Conservation (phyloP, 345 rosid genomes). For the Hypericum androsaemum region DNA sequence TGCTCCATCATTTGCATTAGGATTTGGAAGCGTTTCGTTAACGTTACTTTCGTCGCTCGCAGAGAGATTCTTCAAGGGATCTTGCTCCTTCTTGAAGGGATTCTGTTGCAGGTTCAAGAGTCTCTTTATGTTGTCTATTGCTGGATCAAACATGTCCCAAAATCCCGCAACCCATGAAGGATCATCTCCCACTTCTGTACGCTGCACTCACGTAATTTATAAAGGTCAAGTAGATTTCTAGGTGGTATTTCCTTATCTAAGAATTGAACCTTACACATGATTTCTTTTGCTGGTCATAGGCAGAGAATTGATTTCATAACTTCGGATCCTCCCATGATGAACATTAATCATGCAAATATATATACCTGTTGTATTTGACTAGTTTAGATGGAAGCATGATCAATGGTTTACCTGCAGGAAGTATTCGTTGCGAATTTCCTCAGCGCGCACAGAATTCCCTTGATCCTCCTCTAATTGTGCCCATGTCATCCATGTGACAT, state of each 20-base stretch:
- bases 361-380: too few relatives aligned
- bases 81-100: slow-evolving; percentile 22
- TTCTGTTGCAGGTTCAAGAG: slow-evolving; percentile 60
- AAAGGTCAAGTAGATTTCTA: too few relatives aligned
- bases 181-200: slow-evolving; percentile 88
- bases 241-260: not conserved
- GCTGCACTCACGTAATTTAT: slow-evolving; percentile 28
- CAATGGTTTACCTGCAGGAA: slow-evolving; percentile 68
- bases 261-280: not conserved
- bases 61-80: slow-evolving; percentile 19
- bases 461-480: slow-evolving; percentile 91
- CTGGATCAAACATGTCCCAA: slow-evolving; percentile 76
- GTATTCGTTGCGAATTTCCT: slow-evolving; percentile 84
- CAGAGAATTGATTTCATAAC: not conserved
- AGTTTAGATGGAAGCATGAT: too few relatives aligned
- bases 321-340: not conserved
- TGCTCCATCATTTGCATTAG: slow-evolving; percentile 20
- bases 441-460: slow-evolving; percentile 84
- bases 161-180: slow-evolving; percentile 86
- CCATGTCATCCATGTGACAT: slow-evolving; percentile 98
- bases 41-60: slow-evolving; percentile 16
- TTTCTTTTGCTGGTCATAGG: not conserved
- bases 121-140: slow-evolving; percentile 79
- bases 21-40: slow-evolving; percentile 15
- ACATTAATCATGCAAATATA: too few relatives aligned